Evolutionary conservation across 345 rosid species (phyloP), one percentile per base, ranked within the genome.

Genomic region (Geranium brycei): DNA sequence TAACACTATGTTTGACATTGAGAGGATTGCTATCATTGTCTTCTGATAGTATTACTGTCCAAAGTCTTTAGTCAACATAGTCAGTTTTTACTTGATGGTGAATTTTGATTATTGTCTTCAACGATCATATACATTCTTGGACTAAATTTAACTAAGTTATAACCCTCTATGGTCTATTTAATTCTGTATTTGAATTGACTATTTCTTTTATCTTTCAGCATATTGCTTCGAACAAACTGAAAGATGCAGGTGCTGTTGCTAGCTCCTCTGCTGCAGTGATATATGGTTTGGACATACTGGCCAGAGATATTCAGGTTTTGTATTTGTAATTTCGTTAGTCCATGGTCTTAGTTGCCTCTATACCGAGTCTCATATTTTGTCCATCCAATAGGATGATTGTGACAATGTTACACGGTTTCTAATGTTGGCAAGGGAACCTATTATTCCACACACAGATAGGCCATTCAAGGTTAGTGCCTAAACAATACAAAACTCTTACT

Each of bases 371-470:
- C 65, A 47, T 70, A 7, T 15, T 66, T 63, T 56, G 57, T 53
- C 57, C 41, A 6, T 61, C 55, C 58, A 15, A 60, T 71, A 93
- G 97, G 99, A 90, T 73, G 91, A 87, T 71, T 76, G 75, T 59
- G 89, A 90, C 73, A 93, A 93, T 78, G 85, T 93, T 38, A 93
- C 97, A 53, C 84, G 97, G 64, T 93, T 93, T 74, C 79, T 93
- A 67, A 93, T 91, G 85, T 87, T 93, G 66, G 99, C 99, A 57
- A 88, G 99, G 76, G 99, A 93, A 66, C 99, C 99, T 28, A 82
- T 93, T 60, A 93, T 93, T 74, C 97, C 99, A 64, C 91, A 89
- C 74, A 87, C 77, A 0, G 82, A 81, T 67, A 80, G 81, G 80
- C 92, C 87, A 60, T 93, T 90, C 69, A 93, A 93, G 99, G 99